These are phyloP conservation scores for Globisporangium spinosum DNA, from an alignment of 352 stramenopile species.

Conservation along the genomic window DNA sequence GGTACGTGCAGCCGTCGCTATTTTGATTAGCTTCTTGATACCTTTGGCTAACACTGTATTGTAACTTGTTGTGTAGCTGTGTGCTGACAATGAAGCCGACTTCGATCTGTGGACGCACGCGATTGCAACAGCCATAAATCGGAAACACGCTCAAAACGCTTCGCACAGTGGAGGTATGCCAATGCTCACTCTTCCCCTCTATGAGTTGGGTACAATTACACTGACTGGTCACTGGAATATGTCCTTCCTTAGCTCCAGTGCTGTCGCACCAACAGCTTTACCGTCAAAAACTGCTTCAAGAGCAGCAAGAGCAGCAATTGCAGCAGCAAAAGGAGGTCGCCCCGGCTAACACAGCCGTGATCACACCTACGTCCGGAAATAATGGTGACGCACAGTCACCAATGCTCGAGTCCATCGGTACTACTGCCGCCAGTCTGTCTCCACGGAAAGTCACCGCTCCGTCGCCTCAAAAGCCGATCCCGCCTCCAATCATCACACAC, in stretches of 20 bases:
- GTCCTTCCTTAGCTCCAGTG: conserved; percentile 22
- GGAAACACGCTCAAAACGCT: conserved; percentile 46
- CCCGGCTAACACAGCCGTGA: conserved; percentile 6
- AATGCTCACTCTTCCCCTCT: not conserved
- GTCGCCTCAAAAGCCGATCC: conserved; percentile 22
- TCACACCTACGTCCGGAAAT: conserved; percentile 14
- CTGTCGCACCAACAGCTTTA: conserved; percentile 78
- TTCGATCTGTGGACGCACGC: conserved; percentile 79
- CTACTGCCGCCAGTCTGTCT: not conserved
- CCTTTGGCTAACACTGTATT: conserved; percentile 9
- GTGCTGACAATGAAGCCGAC: conserved; percentile 66
- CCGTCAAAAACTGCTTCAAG: conserved; percentile 58
- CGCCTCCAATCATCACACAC: conserved; percentile 20
- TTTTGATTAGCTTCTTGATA: not conserved
- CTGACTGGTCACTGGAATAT: not conserved
- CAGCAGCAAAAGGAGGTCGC: conserved; percentile 11
- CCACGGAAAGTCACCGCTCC: not conserved
- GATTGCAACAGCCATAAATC: conserved; percentile 73
- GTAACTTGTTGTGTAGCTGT: conserved; percentile 34
- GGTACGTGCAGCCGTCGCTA: conserved; percentile 25
- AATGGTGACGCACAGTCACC: not conserved
- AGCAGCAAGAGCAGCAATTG: conserved; percentile 34
- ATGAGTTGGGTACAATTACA: not conserved
- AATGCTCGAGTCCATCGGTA: not conserved
- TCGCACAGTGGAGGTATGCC: conserved; percentile 16